A percentile compares a stretch with the other conserved stretches of the same genome.
Conservation (phyloP, 1,284 basidiomycete species). For the Hortiboletus rubellus region DNA sequence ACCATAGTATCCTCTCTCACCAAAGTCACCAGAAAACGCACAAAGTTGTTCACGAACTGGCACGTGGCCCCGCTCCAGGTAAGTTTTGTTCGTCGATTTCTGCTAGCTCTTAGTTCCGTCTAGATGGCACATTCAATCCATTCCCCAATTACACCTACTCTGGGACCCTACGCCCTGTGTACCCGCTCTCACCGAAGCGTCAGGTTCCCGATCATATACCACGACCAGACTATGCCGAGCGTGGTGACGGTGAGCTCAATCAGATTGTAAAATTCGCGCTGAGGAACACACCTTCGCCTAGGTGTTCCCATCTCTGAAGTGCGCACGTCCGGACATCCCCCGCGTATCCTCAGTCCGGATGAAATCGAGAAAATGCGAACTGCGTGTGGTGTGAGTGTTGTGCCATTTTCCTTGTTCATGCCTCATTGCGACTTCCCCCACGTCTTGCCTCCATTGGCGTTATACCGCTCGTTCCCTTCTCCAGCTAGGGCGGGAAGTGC, state of each 20-base stretch:
- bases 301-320: slow-evolving; percentile 65
- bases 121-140: slow-evolving; percentile 74
- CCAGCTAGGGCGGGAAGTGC: slow-evolving; percentile 87
- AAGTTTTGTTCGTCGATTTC: slow-evolving; percentile 7
- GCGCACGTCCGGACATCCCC: slow-evolving; percentile 57
- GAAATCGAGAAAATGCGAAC: slow-evolving; percentile 81
- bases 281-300: slow-evolving; percentile 32
- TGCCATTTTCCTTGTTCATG: not conserved
- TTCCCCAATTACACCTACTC: slow-evolving; percentile 69
- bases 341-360: slow-evolving; percentile 60
- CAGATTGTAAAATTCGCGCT: slow-evolving; percentile 6
- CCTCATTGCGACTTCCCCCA: not conserved
- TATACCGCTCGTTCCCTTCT: slow-evolving; percentile 11
- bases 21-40: slow-evolving; percentile 69
- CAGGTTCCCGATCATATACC: slow-evolving; percentile 71
- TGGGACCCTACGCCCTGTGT: slow-evolving; percentile 70
- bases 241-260: slow-evolving; percentile 55
- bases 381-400: slow-evolving; percentile 64
- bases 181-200: slow-evolving; percentile 73
- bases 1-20: not conserved
- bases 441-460: not conserved
- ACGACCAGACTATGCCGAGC: slow-evolving; percentile 72
- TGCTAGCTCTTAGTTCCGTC: not conserved
- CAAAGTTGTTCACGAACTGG: slow-evolving; percentile 71
- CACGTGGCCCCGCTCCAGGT: slow-evolving; percentile 41